Evolutionary conservation across 805 yeast genomes (phyloP), one percentile per base, ranked within the genome.

Genomic region (Jamesozyma jinghongensis): DNA sequence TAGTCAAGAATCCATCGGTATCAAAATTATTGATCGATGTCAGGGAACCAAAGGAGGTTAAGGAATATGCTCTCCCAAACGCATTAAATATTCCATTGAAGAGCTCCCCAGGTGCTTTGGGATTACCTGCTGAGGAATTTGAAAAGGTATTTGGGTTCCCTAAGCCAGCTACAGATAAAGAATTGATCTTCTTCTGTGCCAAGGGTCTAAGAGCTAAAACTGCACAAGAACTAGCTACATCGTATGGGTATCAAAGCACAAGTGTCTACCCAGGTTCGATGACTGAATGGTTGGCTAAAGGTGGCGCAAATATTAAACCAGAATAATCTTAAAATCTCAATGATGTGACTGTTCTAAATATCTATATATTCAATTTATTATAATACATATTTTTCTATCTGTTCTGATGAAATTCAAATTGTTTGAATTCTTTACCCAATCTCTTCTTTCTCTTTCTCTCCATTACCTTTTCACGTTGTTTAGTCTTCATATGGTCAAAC

Each of bases 141-240:
- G 73, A 77, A 53, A 84, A 82, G 29, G 69, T 75, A 36, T 86
- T 88, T 66, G 90, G 94, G 12, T 79, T 87, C 54, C 70, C 69
- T 12, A 90, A 90, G 67, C 98, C 98, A 3, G 51, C 65, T 5
- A 62, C 67, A 36, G 79, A 77, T 38, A 75, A 82, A 56, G 84
- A 85, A 50, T 69, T 90, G 57, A 74, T 90, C 32, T 88, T 90
- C 65, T 88, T 88, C 66, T 90, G 98, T 65, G 75, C 83, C 37
- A 95, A 84, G 7, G 98, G 98, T 42, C 83, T 87, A 36, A 79
- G 98, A 68, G 81, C 94, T 19, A 73, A 85, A 34, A 85, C 86
- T 47, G 88, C 96, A 33, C 95, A 86, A 59, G 94, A 85, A 57
- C 70, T 90, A 56, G 97, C 97, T 12, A 75, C 78, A 46, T 83